phyloP scores from a whole-genome alignment of 805 yeast species.

The Candida gorgasii region DNA sequence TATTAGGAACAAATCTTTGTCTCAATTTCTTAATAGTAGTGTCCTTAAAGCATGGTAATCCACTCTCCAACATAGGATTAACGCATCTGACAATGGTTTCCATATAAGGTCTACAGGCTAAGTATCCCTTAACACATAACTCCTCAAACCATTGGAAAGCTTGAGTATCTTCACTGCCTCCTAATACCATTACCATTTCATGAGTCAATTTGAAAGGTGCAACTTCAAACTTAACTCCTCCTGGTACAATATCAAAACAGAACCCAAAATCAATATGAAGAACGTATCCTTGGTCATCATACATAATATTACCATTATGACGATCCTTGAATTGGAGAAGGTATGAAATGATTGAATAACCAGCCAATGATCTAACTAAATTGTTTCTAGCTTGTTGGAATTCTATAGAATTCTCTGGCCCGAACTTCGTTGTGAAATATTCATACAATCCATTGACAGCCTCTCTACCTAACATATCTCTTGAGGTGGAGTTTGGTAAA shows the following conservation, averaged over 20 bases:
- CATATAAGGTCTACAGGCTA: conserved; percentile 85
- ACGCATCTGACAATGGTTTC: conserved; percentile 84
- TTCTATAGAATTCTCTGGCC: conserved; percentile 87
- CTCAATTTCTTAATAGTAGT: conserved; percentile 78
- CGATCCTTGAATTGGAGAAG: conserved; percentile 93
- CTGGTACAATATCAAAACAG: conserved; percentile 98
- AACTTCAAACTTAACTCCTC: conserved; percentile 97
- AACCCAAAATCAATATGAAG: conserved; percentile 97
- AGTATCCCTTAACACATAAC: conserved; percentile 86
- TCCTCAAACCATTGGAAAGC: conserved; percentile 94
- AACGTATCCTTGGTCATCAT: conserved; percentile 92
- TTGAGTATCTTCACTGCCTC: conserved; percentile 83
- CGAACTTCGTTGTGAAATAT: conserved; percentile 87
- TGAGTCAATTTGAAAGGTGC: conserved; percentile 95
- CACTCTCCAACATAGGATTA: conserved; percentile 90
- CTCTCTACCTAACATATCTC: conserved; percentile 98
- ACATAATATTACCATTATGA: conserved; percentile 97
- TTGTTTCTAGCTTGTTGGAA: conserved; percentile 91
- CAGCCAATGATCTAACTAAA: conserved; percentile 91
- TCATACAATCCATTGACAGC: conserved; percentile 97
- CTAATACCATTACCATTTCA: conserved; percentile 95
- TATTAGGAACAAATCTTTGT: conserved; percentile 76
- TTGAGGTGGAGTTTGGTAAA: conserved; percentile 87
- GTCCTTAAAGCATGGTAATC: conserved; percentile 94
- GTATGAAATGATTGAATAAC: conserved; percentile 89